phyloP scores from a whole-genome alignment of 371 early-diverging fungal species.

The Apophysomyces elegans region DNA sequence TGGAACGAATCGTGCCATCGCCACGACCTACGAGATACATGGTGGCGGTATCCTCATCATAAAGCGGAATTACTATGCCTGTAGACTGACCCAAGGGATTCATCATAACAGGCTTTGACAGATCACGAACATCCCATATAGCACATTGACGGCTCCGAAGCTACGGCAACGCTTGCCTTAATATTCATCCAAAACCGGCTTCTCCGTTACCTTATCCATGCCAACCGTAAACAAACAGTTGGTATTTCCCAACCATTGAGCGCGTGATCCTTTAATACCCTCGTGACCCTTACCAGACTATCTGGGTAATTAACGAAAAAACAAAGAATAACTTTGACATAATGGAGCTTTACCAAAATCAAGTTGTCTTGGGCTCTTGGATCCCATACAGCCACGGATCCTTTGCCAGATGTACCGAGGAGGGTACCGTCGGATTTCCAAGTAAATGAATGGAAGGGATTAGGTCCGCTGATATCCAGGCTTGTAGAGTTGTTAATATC shows the following conservation, averaged over 20 bases:
- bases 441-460: slow-evolving; percentile 55
- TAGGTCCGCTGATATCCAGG: slow-evolving; percentile 16
- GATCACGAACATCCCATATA: slow-evolving; percentile 74
- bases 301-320: neutral
- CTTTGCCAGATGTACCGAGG: slow-evolving; percentile 62
- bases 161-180: slow-evolving; percentile 11
- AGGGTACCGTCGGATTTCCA: slow-evolving; percentile 70
- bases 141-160: slow-evolving; percentile 69
- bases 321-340: neutral
- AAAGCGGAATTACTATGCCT: slow-evolving; percentile 69
- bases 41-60: slow-evolving; percentile 78
- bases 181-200: neutral
- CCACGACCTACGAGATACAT: slow-evolving; percentile 73
- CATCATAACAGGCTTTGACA: slow-evolving; percentile 55
- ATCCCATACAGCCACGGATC: slow-evolving; percentile 63
- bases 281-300: slow-evolving; percentile 58
- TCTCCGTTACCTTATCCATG: slow-evolving; percentile 53
- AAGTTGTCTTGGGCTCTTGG: slow-evolving; percentile 47
- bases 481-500: slow-evolving; percentile 51
- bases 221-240: slow-evolving; percentile 71
- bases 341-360: slow-evolving; percentile 20
- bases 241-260: slow-evolving; percentile 69
- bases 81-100: slow-evolving; percentile 64
- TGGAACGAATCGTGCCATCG: slow-evolving; percentile 69
- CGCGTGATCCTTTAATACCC: slow-evolving; percentile 70